Evolutionary conservation across 192 early-diverging fungal species (phyloP).

Genomic region (Podila epicladia): DNA sequence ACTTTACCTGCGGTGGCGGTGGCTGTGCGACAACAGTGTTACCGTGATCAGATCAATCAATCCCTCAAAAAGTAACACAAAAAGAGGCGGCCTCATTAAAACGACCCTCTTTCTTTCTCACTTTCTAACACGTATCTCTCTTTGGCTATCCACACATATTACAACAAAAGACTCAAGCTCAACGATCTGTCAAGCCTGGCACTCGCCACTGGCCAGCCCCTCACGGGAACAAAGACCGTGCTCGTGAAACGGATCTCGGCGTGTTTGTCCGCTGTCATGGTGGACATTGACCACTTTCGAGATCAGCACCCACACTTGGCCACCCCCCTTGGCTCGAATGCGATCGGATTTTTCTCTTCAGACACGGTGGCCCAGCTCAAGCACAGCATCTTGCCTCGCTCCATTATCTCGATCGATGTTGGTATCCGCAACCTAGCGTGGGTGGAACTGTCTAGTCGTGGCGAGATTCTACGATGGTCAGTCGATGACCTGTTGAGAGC

Average conservation of each 20-base stretch:
- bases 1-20: too few species aligned
- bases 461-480: conserved; percentile 50
- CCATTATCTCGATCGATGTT: conserved; percentile 59
- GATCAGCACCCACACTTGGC: background rate
- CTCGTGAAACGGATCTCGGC: conserved; percentile 13
- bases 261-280: conserved; percentile 10
- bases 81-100: too few species aligned
- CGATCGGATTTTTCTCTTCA: background rate
- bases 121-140: too few species aligned
- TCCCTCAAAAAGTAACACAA: too few species aligned
- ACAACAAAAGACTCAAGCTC: conserved; percentile 8
- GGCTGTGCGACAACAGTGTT: too few species aligned
- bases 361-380: conserved; percentile 10
- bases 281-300: conserved; percentile 4
- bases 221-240: conserved; percentile 24
- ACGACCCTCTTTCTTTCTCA: too few species aligned
- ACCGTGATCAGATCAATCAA: too few species aligned
- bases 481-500: conserved; percentile 47
- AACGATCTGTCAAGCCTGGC: conserved; percentile 17
- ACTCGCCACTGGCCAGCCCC: conserved; percentile 17
- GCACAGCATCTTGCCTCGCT: conserved; percentile 15
- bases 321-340: background rate
- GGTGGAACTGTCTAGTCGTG: conserved; percentile 47
- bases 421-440: conserved; percentile 64
- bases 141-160: background rate